Evolutionary conservation across 2,329 filamentous ascomycete genomes (phyloP).

Genomic region (Rhexocercosporidium sp.): DNA sequence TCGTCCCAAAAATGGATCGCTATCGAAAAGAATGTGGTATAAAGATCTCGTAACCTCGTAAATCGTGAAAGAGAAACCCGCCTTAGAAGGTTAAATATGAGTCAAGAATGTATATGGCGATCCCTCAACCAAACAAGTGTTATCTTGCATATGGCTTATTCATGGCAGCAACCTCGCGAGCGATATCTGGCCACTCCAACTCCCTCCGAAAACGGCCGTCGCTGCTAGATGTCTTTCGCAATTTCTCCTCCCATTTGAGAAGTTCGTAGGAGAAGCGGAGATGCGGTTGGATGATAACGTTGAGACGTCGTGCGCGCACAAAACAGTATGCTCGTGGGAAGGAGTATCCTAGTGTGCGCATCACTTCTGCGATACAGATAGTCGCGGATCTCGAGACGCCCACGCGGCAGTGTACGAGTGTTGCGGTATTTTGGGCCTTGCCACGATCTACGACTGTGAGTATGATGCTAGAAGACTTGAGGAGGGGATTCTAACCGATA

Average conservation of each 20-base stretch:
- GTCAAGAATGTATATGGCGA: constrained; percentile 21
- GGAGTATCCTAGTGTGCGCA: constrained; percentile 79
- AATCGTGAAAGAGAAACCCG: constrained; percentile 26
- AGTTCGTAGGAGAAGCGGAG: constrained; percentile 94
- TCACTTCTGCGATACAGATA: constrained; percentile 98
- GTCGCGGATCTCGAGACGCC: constrained; percentile 95
- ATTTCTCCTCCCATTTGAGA: constrained; percentile 90
- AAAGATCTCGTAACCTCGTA: constrained; percentile 28
- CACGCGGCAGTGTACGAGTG: constrained; percentile 93
- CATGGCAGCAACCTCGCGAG: constrained; percentile 91
- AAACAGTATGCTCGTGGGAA: constrained; percentile 96
- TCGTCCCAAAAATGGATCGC: constrained; percentile 7
- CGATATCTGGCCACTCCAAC: constrained; percentile 88
- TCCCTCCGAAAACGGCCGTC: constrained; percentile 53
- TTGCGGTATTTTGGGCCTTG: constrained; percentile 77
- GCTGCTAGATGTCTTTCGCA: constrained; percentile 51
- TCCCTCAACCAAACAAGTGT: constrained; percentile 15
- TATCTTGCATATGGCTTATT: constrained; percentile 88
- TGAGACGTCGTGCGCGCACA: constrained; percentile 87
- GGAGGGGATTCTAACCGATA: constrained; percentile 70
- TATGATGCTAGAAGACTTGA: constrained; percentile 1
- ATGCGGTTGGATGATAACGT: constrained; percentile 98
- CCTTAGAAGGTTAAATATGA: constrained; percentile 11
- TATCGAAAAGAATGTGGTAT: constrained; percentile 29
- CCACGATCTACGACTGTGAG: constrained; percentile 68